Percentiles rank a stretch among this genome's conserved stretches.
Evolutionary conservation across 2,329 filamentous ascomycete species (phyloP).

Genomic region (Penicillium corylophilum): DNA sequence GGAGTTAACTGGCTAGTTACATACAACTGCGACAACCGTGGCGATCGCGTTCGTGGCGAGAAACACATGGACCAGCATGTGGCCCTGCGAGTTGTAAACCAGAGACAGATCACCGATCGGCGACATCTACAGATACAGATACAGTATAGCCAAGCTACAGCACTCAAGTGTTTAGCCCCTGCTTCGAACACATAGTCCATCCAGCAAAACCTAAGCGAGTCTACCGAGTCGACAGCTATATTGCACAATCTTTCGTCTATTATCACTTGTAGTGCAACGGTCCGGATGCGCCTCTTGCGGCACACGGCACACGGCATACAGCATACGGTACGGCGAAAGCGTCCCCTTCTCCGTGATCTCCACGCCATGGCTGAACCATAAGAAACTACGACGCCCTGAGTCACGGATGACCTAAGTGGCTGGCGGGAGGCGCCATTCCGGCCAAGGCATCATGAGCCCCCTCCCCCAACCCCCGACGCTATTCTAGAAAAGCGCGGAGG

Average conservation of each 20-base stretch:
- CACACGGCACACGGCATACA: neutral
- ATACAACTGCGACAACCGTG: neutral
- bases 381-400: conserved; percentile 2
- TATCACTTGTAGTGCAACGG: neutral
- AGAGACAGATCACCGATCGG: conserved; percentile 1
- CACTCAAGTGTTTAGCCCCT: neutral
- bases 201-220: neutral
- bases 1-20: neutral
- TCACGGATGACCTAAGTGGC: conserved; percentile 21
- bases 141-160: neutral
- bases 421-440: conserved; percentile 15
- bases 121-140: neutral
- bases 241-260: neutral
- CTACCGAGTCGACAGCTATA: neutral
- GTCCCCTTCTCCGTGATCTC: conserved; percentile 12
- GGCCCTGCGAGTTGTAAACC: neutral
- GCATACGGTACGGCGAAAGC: neutral
- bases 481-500: neutral
- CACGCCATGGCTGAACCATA: conserved; percentile 14
- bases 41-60: neutral
- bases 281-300: neutral
- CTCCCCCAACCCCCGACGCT: neutral
- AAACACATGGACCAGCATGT: conserved; percentile 1
- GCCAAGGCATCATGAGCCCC: neutral
- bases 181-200: neutral